Conservation (phyloP, 148 eudicot genomes). For the Polygonum aviculare region DNA sequence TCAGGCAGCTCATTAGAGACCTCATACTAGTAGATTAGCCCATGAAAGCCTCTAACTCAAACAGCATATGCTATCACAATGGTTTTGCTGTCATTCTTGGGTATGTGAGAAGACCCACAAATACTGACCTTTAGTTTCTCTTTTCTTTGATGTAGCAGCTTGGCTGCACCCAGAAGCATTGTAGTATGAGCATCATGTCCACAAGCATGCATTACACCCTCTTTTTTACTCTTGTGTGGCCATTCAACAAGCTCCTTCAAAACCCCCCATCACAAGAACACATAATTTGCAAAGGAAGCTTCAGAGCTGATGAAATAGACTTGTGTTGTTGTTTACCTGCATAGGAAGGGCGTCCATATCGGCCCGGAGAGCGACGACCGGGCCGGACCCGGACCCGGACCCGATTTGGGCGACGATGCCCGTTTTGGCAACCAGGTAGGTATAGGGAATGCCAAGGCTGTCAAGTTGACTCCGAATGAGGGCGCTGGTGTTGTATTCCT, state of each 20-base stretch:
- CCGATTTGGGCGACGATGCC: conserved; percentile 10
- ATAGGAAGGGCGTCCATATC: conserved; percentile 14
- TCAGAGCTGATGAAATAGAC: neutral
- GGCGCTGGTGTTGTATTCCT: conserved; percentile 7
- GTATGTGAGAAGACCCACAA: neutral
- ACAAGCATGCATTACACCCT: conserved; percentile 85
- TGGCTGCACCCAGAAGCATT: conserved; percentile 94
- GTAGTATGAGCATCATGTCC: conserved; percentile 97
- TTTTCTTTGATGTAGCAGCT: conserved; percentile 64
- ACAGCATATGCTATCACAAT: neutral
- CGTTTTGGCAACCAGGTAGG: conserved; percentile 8
- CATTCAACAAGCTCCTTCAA: conserved; percentile 78
- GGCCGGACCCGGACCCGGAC: conserved; percentile 4
- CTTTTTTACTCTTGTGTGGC: conserved; percentile 86
- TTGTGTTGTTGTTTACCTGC: conserved; percentile 6
- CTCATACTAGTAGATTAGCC: no score
- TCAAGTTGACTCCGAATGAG: conserved; percentile 6
- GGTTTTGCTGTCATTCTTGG: neutral
- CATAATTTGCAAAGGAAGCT: neutral
- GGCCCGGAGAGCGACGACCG: conserved; percentile 11
- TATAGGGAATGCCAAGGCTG: neutral
- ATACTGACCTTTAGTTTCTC: conserved; percentile 48
- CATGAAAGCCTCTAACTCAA: no score
- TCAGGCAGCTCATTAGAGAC: neutral
- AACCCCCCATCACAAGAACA: neutral